Conservation (phyloP, 352 stramenopile genomes). For the Pythium guiyangense region DNA sequence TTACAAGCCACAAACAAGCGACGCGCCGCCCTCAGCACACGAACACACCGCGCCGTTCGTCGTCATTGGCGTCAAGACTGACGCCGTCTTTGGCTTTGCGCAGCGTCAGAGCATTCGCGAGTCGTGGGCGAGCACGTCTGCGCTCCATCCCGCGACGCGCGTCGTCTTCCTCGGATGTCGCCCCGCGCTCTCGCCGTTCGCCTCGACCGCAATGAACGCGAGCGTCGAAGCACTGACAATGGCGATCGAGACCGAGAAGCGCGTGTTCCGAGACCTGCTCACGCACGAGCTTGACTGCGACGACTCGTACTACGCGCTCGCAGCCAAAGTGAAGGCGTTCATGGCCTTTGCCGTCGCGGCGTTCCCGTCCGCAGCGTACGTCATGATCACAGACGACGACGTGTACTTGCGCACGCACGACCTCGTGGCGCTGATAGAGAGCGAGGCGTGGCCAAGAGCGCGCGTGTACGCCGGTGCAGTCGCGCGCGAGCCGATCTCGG, state of each 20-base stretch:
- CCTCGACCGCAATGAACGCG: no score
- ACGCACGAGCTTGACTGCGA: constrained; percentile 41
- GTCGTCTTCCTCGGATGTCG: constrained; percentile 31
- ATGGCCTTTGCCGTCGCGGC: constrained; percentile 22
- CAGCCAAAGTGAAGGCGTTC: constrained; percentile 58
- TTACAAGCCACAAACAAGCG: no score
- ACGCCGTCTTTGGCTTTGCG: constrained; percentile 22
- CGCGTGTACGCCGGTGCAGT: constrained; percentile 33
- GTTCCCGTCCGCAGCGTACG: constrained; percentile 14
- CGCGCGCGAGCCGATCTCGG: constrained; percentile 16
- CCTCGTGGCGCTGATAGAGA: not conserved
- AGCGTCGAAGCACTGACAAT: no score
- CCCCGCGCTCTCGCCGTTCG: not conserved
- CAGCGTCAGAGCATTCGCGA: constrained; percentile 37
- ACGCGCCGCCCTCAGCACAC: no score
- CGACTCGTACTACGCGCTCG: constrained; percentile 43
- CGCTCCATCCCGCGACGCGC: constrained; percentile 7
- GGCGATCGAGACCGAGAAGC: constrained; percentile 29
- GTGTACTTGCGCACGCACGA: constrained; percentile 38
- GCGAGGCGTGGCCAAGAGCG: not conserved
- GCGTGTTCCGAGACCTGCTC: constrained; percentile 35
- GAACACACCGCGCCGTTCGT: no score
- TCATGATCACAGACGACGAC: constrained; percentile 68
- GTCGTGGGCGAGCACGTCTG: constrained; percentile 24
- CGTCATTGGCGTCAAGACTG: constrained; percentile 41